Conservation (phyloP, 1,139 yeast species). For the Suhomyces atakaporum region DNA sequence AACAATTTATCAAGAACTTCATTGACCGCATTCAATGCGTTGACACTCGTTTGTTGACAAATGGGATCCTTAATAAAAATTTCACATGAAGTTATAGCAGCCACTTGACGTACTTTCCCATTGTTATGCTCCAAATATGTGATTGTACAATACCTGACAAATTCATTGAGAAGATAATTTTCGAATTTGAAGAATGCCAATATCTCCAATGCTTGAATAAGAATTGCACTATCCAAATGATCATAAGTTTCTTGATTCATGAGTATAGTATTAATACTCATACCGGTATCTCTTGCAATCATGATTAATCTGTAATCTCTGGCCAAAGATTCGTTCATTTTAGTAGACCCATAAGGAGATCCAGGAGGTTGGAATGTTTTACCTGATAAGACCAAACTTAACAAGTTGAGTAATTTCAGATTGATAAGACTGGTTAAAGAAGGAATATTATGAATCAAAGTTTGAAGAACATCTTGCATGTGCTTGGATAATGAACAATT, state of each 20-base stretch:
- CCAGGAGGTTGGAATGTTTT: constrained; percentile 85
- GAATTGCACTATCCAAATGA: constrained; percentile 51
- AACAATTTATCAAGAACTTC: constrained; percentile 80
- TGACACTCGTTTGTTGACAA: constrained; percentile 79
- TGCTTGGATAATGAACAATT: constrained; percentile 80
- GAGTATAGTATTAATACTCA: constrained; percentile 37
- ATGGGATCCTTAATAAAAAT: constrained; percentile 83
- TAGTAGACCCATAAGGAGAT: constrained; percentile 70
- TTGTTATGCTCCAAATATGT: constrained; percentile 79
- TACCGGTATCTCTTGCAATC: constrained; percentile 65
- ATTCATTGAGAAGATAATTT: constrained; percentile 77
- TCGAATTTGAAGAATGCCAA: constrained; percentile 74
- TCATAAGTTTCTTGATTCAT: constrained; percentile 45
- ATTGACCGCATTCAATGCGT: constrained; percentile 81
- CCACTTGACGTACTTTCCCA: constrained; percentile 77
- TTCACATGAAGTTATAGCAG: constrained; percentile 81
- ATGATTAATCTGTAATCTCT: constrained; percentile 74
- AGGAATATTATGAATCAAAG: constrained; percentile 73
- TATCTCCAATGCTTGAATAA: constrained; percentile 71
- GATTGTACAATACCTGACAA: constrained; percentile 81
- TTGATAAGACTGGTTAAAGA: constrained; percentile 75
- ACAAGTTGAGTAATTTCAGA: constrained; percentile 68
- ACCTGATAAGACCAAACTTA: constrained; percentile 81
- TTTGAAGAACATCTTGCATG: constrained; percentile 72
- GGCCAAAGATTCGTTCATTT: constrained; percentile 67